Conservation (phyloP, 768 basidiomycete species). For the Phaeolepiota aurea region DNA sequence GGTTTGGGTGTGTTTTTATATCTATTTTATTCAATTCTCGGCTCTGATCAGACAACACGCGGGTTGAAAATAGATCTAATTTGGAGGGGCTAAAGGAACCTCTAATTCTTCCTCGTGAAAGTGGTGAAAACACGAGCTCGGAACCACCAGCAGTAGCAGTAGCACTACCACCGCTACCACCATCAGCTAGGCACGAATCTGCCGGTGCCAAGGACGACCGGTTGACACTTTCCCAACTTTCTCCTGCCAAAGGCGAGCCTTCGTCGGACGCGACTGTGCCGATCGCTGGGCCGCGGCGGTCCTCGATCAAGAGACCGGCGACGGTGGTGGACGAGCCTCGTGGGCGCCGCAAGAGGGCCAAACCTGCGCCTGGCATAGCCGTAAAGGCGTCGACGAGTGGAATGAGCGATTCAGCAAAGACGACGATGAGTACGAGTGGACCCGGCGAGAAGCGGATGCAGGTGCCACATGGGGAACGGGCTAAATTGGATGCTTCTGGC, state of each 20-base stretch:
- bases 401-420: too few species aligned
- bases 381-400: slow-evolving; percentile 1
- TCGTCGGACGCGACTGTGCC: slow-evolving; percentile 8
- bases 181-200: too few species aligned
- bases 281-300: slow-evolving; percentile 32
- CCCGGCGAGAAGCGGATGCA: slow-evolving; percentile 1
- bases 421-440: neutral
- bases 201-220: slow-evolving; percentile 11
- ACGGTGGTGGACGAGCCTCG: slow-evolving; percentile 14
- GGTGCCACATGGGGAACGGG: neutral
- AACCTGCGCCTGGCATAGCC: slow-evolving; percentile 3
- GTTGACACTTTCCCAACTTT: slow-evolving; percentile 44
- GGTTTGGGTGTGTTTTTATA: too few species aligned
- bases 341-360: slow-evolving; percentile 7
- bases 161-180: too few species aligned
- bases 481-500: neutral
- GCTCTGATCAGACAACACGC: too few species aligned
- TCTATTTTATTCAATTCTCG: too few species aligned
- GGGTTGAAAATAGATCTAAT: too few species aligned
- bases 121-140: too few species aligned
- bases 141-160: too few species aligned
- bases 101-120: too few species aligned
- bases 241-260: slow-evolving; percentile 24
- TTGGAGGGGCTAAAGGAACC: too few species aligned
- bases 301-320: slow-evolving; percentile 39